phyloP scores from a whole-genome alignment of 345 rosid genomes.

The thale cress (Arabidopsis thaliana) region DNA sequence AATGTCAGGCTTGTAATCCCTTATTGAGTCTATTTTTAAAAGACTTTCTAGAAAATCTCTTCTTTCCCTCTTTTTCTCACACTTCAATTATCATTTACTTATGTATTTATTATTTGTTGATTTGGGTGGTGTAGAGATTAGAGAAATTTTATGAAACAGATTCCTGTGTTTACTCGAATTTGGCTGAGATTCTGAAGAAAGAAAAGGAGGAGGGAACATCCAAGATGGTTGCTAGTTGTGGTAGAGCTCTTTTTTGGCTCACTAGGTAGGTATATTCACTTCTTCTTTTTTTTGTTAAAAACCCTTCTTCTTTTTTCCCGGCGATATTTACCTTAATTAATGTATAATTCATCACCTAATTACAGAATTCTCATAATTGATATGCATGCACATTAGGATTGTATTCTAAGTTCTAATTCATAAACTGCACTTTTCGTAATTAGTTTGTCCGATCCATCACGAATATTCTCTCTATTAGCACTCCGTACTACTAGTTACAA shows the following conservation, averaged over 20 bases:
- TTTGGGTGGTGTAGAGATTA: slow-evolving; percentile 61
- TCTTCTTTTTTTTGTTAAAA: not conserved
- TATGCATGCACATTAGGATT: not conserved
- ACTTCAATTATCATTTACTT: not conserved
- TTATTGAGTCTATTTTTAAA: slow-evolving; percentile 35
- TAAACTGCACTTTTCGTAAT: not conserved
- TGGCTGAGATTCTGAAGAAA: slow-evolving; percentile 76
- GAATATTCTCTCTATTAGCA: not conserved
- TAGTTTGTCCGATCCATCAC: not conserved
- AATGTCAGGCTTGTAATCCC: slow-evolving; percentile 20
- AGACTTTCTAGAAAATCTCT: slow-evolving; percentile 20
- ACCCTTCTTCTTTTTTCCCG: not conserved
- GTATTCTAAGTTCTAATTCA: not conserved
- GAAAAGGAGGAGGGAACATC: slow-evolving; percentile 64
- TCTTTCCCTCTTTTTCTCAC: not conserved
- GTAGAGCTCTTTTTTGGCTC: slow-evolving; percentile 90
- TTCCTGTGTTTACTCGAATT: slow-evolving; percentile 61
- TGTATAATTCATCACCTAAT: not conserved
- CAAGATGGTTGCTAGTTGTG: slow-evolving; percentile 63
- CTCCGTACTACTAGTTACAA: not conserved
- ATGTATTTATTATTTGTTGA: slow-evolving; percentile 9
- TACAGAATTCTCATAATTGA: not conserved
- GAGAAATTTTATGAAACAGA: slow-evolving; percentile 64
- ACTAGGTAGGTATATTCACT: slow-evolving; percentile 75
- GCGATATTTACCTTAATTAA: not conserved